A percentile compares a stretch with the other conserved stretches of the same genome.
Conservation (phyloP, 1,284 basidiomycete genomes). For the Ustilago trichophora region DNA sequence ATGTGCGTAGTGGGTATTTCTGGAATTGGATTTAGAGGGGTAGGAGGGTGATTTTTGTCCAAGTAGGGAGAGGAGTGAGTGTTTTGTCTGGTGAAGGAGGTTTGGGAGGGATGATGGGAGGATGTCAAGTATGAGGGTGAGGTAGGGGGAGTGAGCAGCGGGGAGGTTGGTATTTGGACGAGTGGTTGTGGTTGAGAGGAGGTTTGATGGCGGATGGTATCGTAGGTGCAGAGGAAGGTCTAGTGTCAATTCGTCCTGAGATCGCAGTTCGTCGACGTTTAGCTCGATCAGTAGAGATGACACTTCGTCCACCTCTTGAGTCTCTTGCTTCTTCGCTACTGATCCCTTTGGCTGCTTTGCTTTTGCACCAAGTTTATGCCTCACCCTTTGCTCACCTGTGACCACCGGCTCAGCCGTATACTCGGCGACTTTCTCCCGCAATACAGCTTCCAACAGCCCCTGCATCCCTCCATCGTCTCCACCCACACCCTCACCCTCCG, state of each 20-base stretch:
- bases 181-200: background rate
- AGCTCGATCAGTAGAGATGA: slow-evolving; percentile 1
- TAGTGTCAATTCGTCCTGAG: background rate
- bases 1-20: background rate
- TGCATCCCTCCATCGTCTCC: too few species aligned
- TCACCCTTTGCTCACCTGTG: background rate
- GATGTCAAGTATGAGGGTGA: background rate
- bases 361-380: background rate
- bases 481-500: background rate
- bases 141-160: background rate
- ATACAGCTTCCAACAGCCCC: background rate
- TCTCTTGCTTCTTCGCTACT: background rate
- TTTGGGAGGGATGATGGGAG: background rate
- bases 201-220: slow-evolving; percentile 8
- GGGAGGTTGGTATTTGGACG: background rate
- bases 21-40: background rate
- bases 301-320: background rate
- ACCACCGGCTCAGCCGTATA: slow-evolving; percentile 1
- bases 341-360: background rate
- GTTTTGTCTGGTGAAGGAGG: background rate
- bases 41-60: too few species aligned
- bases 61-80: background rate
- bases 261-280: background rate
- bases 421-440: too few species aligned
- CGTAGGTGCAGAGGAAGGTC: slow-evolving; percentile 20